Base-by-base conservation (phyloP, 2,329 filamentous ascomycete genomes). In the Aspergillus costaricaensis region DNA sequence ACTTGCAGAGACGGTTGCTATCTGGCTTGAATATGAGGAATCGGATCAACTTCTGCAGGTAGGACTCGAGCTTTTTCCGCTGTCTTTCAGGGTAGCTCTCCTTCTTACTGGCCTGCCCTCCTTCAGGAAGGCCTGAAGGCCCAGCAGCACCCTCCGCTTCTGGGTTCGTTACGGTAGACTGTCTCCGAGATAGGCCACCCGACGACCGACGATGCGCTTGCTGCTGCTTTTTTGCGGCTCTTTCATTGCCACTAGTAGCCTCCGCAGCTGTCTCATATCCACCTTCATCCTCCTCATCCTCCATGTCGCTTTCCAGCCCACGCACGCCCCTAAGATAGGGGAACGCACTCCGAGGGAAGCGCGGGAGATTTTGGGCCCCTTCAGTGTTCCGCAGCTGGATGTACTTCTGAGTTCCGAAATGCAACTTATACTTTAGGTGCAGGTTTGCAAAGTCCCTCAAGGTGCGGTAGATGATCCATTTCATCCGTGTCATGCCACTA, bases 1-100 rank as follows among this genome's bases (percentile, higher is more conserved):
- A 99, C 65, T 96, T 95, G 79, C 95, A 99, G 4, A 99, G 82
- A 9, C 95, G 88, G 71, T 97, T 98, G 78, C 92, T 97, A 76
- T 98, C 94, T 6, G 95, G 88, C 49, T 94, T 87, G 79, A 99
- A 99, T 77, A 99, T 98, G 69, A 99, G 87, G 85, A 94, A 98
- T 57, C 91, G 88, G 62, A 98, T 94, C 88, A 98, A 92, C 70
- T 94, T 90, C 65, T 94, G 91, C 19, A 99, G 81, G 73, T 99
- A 99, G 52, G 88, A 87, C 73, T 98, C 95, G 32, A 99, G 81
- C 73, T 91, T 91, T 68, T 88, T 89, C 59, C 94, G 86, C 76
- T 97, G 93, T 63, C 86, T 88, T 68, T 96, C 91, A 43, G 91
- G 86, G 68, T 94, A 96, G 3, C 81, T 79, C 58, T 86, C 82